phyloP scores from a whole-genome alignment of 495 filamentous ascomycete genomes.

The Thermothielavioides terrestris region DNA sequence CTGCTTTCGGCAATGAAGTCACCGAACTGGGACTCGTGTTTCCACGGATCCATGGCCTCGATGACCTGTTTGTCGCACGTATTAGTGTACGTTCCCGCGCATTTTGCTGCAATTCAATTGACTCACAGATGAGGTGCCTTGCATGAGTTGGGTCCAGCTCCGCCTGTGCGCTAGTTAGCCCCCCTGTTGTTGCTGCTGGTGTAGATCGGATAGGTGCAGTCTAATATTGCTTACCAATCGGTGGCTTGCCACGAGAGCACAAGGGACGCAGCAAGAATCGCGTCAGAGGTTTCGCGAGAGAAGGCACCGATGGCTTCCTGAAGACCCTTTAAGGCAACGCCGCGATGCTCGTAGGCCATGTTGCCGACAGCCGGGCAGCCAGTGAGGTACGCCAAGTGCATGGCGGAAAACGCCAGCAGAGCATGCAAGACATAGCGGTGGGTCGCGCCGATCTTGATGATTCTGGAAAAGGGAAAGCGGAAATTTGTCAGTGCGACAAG shows the following conservation, averaged over 20 bases:
- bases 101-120: neutral
- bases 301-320: slow-evolving; percentile 81
- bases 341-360: slow-evolving; percentile 78
- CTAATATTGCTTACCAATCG: slow-evolving; percentile 77
- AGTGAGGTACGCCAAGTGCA: slow-evolving; percentile 80
- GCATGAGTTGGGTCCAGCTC: slow-evolving; percentile 84
- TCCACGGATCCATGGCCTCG: slow-evolving; percentile 88
- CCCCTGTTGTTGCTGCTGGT: slow-evolving; percentile 15
- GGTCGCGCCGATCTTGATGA: slow-evolving; percentile 71
- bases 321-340: slow-evolving; percentile 74
- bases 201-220: slow-evolving; percentile 24
- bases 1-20: slow-evolving; percentile 73
- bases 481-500: slow-evolving; percentile 21
- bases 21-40: slow-evolving; percentile 74
- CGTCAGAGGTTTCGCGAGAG: slow-evolving; percentile 80
- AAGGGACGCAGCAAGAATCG: slow-evolving; percentile 84
- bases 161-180: slow-evolving; percentile 51
- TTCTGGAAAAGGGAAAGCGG: slow-evolving; percentile 59
- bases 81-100: slow-evolving; percentile 23
- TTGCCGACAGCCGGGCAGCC: slow-evolving; percentile 72
- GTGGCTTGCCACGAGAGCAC: slow-evolving; percentile 93
- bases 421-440: slow-evolving; percentile 89
- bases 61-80: slow-evolving; percentile 51
- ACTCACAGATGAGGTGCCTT: slow-evolving; percentile 78
- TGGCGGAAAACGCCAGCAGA: slow-evolving; percentile 81